Percentiles rank a stretch among this genome's conserved stretches.
phyloP scores from a whole-genome alignment of 2,329 filamentous ascomycete species.

The Colletotrichum acutatum region DNA sequence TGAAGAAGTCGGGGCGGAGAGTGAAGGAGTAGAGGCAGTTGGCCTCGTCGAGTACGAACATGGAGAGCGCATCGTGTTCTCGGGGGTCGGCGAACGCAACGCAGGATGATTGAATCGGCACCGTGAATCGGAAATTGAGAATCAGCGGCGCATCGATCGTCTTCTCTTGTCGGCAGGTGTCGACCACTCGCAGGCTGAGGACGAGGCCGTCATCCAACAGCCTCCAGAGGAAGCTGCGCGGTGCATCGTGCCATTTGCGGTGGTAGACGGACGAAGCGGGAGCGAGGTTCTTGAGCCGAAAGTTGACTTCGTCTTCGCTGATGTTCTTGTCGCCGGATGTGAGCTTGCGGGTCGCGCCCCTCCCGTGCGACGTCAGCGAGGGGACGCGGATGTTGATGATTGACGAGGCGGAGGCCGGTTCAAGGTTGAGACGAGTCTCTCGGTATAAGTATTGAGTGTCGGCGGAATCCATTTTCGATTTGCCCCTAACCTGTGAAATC shows the following conservation, averaged over 20 bases:
- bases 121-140: slow-evolving; percentile 81
- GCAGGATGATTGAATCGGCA: slow-evolving; percentile 78
- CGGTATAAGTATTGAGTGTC: slow-evolving; percentile 79
- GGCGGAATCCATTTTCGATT: slow-evolving; percentile 74
- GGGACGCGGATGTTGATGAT: slow-evolving; percentile 78
- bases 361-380: slow-evolving; percentile 59
- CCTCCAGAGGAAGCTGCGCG: slow-evolving; percentile 91
- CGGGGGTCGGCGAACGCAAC: slow-evolving; percentile 84
- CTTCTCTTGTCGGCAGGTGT: slow-evolving; percentile 77
- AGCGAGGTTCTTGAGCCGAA: slow-evolving; percentile 79
- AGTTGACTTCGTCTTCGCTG: slow-evolving; percentile 77
- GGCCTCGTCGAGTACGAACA: slow-evolving; percentile 83
- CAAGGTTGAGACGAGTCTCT: slow-evolving; percentile 86
- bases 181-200: slow-evolving; percentile 84
- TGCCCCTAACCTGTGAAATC: slow-evolving; percentile 12
- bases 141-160: slow-evolving; percentile 78
- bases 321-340: slow-evolving; percentile 45
- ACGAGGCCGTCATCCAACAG: slow-evolving; percentile 82
- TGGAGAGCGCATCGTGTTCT: slow-evolving; percentile 80
- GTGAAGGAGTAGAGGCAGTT: slow-evolving; percentile 86
- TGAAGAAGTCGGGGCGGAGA: slow-evolving; percentile 86
- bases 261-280: slow-evolving; percentile 87
- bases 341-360: slow-evolving; percentile 49
- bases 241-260: slow-evolving; percentile 78
- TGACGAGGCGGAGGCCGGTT: slow-evolving; percentile 75